Evolutionary conservation across 108 stramenopile species (phyloP), one percentile per base, ranked within the genome.

Genomic region (Pseudonitzschia delicatissima): DNA sequence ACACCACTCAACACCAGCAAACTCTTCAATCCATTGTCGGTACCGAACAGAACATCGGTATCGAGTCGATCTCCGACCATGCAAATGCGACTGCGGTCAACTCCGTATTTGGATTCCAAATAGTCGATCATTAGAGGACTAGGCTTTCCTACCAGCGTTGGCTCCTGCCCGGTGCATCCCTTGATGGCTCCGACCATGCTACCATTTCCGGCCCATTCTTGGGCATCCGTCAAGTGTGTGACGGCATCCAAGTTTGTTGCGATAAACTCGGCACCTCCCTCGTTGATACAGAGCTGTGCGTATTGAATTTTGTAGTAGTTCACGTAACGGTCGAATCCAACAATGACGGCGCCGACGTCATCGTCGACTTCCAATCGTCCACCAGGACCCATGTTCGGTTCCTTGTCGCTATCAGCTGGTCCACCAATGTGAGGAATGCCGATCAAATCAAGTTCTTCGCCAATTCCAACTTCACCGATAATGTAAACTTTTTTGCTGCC

Each of bases 281-380:
- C 93, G 66, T 97, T 96, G 68, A 99, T 97, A 73, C 94, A 96
- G 27, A 99, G 82, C 74, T 98, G 97, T 25, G 98, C 97, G 67
- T 95, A 96, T 74, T 99, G 98, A 69, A 99, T 96, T 71, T 99
- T 99, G 90, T 98, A 97, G 74, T 99, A 99, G 72, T 97, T 99
- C 74, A 99, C 82, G 40, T 81, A 55, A 17, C 95, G 81, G 82
- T 99, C 98, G 65, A 99, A 96, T 39, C 98, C 98, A 32, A 96
- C 96, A 47, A 98, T 82, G 45, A 98, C 96, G 17, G 76, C 69
- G 2, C 96, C 98, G 27, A 98, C 95, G 66, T 97, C 88, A 7
- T 79, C 51, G 62, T 98, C 98, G 51, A 92, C 83, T 8, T 92
- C 78, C 9, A 98, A 53, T 42, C 72, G 87, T 29, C 82, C 92